Evolutionary conservation across 2,329 filamentous ascomycete genomes (phyloP), one percentile per base, ranked within the genome.

Genomic region (Penicillium janthinellum): DNA sequence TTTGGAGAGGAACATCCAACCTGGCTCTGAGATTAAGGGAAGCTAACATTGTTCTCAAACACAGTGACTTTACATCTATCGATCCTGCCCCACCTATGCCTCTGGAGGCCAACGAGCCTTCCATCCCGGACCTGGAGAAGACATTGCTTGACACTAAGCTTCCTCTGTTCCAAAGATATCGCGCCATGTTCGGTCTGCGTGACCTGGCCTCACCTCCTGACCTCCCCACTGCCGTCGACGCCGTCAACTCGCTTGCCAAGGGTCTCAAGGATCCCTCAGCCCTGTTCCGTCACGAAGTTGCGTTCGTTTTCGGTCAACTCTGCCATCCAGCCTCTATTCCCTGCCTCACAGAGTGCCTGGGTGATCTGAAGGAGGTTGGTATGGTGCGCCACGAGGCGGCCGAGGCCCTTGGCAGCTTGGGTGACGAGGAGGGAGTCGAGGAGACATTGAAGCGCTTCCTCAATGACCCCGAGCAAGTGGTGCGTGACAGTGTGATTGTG

Each of bases 301-400:
- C 95, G 14, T 99, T 99, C 75, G 95, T 99, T 14, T 99, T 99
- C 69, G 95, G 95, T 57, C 95, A 99, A 77, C 83, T 99, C 54
- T 92, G 90, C 57, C 95, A 99, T 73, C 95, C 95, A 1, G 94
- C 94, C n/a, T 96, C 92, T 1, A 97, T 99, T 67, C 93, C 95
- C 4, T 91, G 91, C 60, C 85, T 99, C 59, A 89, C 90, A 15
- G 86, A 86, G 54, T 88, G 90, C 1, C 82, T 99, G 60, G 90
- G 90, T 70, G 84, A 99, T 75, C 80, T 85, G 51, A 82, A 90
- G 57, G 95, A 99, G 79, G 90, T 87, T 25, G 92, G 93, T 71
- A 99, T 99, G 95, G 95, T 99, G 58, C 88, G 95, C 58, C 95
- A 99, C 73, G 95, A 99, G 79, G 96, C 95, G 51, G 95, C 96